Conservation (phyloP, 2,329 filamentous ascomycete species). For the Colletotrichum coccodes region DNA sequence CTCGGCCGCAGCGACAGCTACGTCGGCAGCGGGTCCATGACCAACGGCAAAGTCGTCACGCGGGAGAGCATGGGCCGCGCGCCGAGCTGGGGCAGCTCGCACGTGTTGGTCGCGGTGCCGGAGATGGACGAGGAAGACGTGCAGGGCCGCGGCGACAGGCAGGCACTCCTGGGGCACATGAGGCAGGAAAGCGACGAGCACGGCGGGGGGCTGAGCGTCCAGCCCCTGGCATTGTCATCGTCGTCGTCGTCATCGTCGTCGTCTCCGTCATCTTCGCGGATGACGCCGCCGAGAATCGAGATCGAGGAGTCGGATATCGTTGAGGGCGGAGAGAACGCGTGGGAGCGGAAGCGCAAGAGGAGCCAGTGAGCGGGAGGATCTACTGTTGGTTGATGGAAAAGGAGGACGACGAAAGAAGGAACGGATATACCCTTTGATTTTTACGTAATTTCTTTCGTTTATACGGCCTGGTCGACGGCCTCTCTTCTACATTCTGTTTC, state of each 20-base stretch:
- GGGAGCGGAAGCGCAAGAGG: slow-evolving; percentile 40
- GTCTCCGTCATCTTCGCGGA: too few relatives aligned
- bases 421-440: slow-evolving; percentile 28
- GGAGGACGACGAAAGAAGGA: background rate
- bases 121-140: slow-evolving; percentile 48
- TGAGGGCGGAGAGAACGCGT: slow-evolving; percentile 37
- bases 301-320: slow-evolving; percentile 36
- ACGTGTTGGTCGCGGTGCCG: slow-evolving; percentile 49
- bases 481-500: background rate
- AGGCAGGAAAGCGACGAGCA: slow-evolving; percentile 20
- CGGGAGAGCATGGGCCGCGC: slow-evolving; percentile 41
- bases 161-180: slow-evolving; percentile 40
- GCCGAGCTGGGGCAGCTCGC: slow-evolving; percentile 49
- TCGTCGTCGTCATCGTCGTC: too few relatives aligned
- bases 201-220: background rate
- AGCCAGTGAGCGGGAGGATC: background rate
- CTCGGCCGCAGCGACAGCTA: slow-evolving; percentile 39
- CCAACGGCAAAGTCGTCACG: slow-evolving; percentile 22
- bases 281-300: slow-evolving; percentile 28
- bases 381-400: too few relatives aligned
- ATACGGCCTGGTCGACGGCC: background rate
- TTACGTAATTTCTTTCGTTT: background rate
- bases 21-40: slow-evolving; percentile 36
- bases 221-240: background rate
- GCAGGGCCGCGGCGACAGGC: slow-evolving; percentile 37